Evolutionary conservation across 1,139 yeast species (phyloP), one percentile per base, ranked within the genome.

Genomic region (Schizosaccharomyces versatilis): DNA sequence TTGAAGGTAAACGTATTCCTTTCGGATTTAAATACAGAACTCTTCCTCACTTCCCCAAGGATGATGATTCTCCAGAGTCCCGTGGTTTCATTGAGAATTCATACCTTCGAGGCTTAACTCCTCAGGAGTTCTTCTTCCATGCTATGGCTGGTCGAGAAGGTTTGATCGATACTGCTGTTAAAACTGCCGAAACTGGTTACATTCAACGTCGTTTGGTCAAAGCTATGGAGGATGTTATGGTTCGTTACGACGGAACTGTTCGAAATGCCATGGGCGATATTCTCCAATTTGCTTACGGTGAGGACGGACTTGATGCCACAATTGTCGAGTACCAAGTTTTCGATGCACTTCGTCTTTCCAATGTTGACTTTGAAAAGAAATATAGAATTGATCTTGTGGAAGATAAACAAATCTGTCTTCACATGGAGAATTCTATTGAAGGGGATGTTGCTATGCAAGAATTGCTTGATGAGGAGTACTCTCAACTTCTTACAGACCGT

Each of bases 121-220:
- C 99, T 44, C 98, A 90, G 70, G 98, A 93, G 69, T 93, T 93
- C 69, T 93, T 93, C 67, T 90, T 90, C 82, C 99, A 93, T 68
- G 98, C 98, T 56, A 93, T 93, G 98, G 98, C 98, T 64, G 99
- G 99, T 76, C 85, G 99, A 77, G 99, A 90, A 73, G 99, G 99
- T 78, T 78, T 90, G 68, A 90, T 90, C 69, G 99, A 90, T 78
- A 90, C 99, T 57, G 97, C 97, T 14, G 97, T 88, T 54, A 88
- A 88, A 69, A 90, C 98, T 47, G 98, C 99, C 1, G 98, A 90
- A 71, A 90, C 99, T 40, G 99, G 99, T 71, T 90, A 90, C 70
- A 93, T 90, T 67, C 98, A 93, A 72, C 90, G 99, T 75, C 93
- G 99, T 76, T 74, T 93, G 68, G 95, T 93, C 54, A 93, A 93